Base-by-base conservation (phyloP, 2,329 filamentous ascomycete species). In the Stemphylium lycopersici region DNA sequence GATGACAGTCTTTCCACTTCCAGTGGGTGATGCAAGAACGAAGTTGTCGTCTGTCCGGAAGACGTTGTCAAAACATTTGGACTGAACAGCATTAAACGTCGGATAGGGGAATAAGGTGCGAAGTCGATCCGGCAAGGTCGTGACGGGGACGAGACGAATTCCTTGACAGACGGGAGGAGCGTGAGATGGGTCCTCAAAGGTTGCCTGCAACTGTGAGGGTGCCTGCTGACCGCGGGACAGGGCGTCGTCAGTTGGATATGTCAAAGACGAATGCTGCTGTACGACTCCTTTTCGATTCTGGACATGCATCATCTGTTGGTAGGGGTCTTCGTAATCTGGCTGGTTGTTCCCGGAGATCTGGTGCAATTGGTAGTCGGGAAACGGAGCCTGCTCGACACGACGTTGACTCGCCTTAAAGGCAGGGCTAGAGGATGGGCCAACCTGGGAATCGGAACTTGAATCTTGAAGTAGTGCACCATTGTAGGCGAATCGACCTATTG, bases 1-100 rank as follows among this genome's bases (percentile, higher is more conserved):
- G 8, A 95, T 81, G 0, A 82, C 90, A 0, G 91, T 96, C 72
- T 96, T 96, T 2, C 91, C 91, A 71, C 90, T 93, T 7, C 91
- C 90, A 0, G 91, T 96, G 0, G 91, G 91, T 6, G 91, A 88
- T 1, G 90, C 88, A 12, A 96, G 80, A 0, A 95, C 89, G 12
- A 95, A 80, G 59, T 96, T 96, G 70, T 91, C 83, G 61, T 87
- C 83, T 0, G 84, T 84, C 5, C 81, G 77, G 69, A 90, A 93
- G 0, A 90, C 81, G 0, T 80, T 71, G 0, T 81, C 70, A 62
- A 93, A 95, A 65, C 88, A 91, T 68, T 88, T 91, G 0, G 91
- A 95, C 67, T 96, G 91, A 0, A 93, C 83, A 6, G 88, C 90
- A 69, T 96, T 96, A 77, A 96, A 91, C 0, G 89, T 74, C 1